Conservation (phyloP, 495 filamentous ascomycete species). For the Sordaria brevicollis region DNA sequence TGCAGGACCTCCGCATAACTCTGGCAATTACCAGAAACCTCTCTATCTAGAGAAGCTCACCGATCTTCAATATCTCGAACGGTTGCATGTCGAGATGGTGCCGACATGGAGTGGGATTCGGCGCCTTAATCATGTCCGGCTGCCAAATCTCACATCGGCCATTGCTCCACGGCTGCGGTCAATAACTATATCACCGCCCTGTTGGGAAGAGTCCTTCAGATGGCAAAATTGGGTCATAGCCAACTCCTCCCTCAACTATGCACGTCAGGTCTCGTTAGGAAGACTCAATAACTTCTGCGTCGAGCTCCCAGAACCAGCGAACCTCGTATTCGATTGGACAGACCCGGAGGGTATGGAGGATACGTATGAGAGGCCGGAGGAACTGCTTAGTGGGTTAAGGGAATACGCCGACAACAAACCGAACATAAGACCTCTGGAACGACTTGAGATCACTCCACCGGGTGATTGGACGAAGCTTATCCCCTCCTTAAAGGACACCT, state of each 20-base stretch:
- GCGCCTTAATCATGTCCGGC: neutral
- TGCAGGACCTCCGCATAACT: no score
- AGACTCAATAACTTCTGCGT: neutral
- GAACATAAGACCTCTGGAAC: neutral
- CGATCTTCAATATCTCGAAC: neutral
- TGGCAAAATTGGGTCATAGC: neutral
- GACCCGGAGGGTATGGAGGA: no score
- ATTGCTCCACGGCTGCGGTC: neutral
- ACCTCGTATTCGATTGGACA: neutral
- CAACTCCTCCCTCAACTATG: neutral
- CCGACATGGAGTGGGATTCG: neutral
- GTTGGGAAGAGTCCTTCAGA: neutral
- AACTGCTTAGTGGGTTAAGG: no score
- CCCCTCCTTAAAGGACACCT: neutral
- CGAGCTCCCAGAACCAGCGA: neutral
- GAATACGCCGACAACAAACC: no score
- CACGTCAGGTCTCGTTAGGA: neutral
- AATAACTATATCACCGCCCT: neutral
- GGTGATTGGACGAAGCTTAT: neutral
- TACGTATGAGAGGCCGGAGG: neutral
- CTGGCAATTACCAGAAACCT: neutral
- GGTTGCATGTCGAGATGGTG: neutral
- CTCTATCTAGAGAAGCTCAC: neutral
- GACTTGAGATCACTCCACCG: neutral
- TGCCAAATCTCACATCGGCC: neutral